Conservation (phyloP, 768 basidiomycete species). For the Tylopilus cervinicoccineus region DNA sequence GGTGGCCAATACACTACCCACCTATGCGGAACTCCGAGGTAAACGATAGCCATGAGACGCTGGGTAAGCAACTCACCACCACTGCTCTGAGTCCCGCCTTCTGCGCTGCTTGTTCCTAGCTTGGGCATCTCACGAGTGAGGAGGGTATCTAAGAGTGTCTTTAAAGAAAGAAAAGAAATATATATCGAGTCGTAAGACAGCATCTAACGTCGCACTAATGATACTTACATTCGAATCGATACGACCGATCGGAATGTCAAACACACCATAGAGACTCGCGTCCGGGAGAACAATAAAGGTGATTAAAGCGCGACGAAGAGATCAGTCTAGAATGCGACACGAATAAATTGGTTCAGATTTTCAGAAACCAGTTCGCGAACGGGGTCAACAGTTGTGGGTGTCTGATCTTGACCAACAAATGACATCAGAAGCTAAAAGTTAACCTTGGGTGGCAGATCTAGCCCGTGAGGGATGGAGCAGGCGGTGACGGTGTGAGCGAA, state of each 20-base stretch:
- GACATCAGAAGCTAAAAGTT: no score
- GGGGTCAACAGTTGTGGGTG: no score
- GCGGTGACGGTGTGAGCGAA: no score
- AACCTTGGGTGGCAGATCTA: no score
- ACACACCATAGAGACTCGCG: conserved; percentile 36
- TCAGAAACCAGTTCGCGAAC: conserved; percentile 46
- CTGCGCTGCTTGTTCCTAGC: no score
- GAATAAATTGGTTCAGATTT: conserved; percentile 17
- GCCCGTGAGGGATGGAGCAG: no score
- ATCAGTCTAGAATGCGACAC: conserved; percentile 3
- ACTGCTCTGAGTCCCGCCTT: no score
- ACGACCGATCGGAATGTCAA: conserved; percentile 38
- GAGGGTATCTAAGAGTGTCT: conserved; percentile 15
- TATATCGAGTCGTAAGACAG: background rate
- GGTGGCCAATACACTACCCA: no score
- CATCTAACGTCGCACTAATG: background rate
- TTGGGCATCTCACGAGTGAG: conserved; percentile 7
- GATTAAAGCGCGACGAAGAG: conserved; percentile 37
- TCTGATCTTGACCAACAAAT: no score
- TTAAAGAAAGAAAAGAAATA: background rate
- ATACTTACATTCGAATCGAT: conserved; percentile 44
- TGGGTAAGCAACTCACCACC: background rate
- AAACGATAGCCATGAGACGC: no score
- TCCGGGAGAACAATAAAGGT: conserved; percentile 25
- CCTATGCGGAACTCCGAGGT: background rate